These are phyloP conservation scores for Porphyrellus cyaneotinctus DNA, from an alignment of 768 basidiomycete species.

Conservation along the genomic window DNA sequence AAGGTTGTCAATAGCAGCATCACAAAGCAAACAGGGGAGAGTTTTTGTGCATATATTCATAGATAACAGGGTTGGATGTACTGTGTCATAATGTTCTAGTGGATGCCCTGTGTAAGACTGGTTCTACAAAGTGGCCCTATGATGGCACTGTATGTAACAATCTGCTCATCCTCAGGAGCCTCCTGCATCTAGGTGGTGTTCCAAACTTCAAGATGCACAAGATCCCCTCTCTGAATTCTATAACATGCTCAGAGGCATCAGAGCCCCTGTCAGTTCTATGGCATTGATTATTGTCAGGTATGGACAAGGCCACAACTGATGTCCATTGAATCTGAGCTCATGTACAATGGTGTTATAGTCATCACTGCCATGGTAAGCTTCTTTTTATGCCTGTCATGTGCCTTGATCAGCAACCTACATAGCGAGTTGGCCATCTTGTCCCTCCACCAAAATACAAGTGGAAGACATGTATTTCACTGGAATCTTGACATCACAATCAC, in stretches of 20 bases:
- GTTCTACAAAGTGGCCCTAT: slow-evolving; percentile 46
- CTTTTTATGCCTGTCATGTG: too few species aligned
- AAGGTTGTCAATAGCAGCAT: slow-evolving; percentile 47
- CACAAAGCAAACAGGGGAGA: slow-evolving; percentile 45
- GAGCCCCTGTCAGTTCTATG: slow-evolving; percentile 38
- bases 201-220: slow-evolving; percentile 52
- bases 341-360: too few species aligned
- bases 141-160: slow-evolving; percentile 50
- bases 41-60: not conserved
- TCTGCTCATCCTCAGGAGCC: slow-evolving; percentile 43
- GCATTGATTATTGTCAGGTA: too few species aligned
- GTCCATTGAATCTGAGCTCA: too few species aligned
- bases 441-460: too few species aligned
- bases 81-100: slow-evolving; percentile 29
- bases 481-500: too few species aligned
- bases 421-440: too few species aligned
- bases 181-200: slow-evolving; percentile 41
- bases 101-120: slow-evolving; percentile 47
- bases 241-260: slow-evolving; percentile 32
- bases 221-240: slow-evolving; percentile 35
- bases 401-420: too few species aligned
- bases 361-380: too few species aligned
- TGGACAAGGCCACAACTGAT: too few species aligned
- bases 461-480: too few species aligned
- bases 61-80: not conserved